Conservation (phyloP, 208 protist genomes). For the Naegleria lovaniensis region DNA sequence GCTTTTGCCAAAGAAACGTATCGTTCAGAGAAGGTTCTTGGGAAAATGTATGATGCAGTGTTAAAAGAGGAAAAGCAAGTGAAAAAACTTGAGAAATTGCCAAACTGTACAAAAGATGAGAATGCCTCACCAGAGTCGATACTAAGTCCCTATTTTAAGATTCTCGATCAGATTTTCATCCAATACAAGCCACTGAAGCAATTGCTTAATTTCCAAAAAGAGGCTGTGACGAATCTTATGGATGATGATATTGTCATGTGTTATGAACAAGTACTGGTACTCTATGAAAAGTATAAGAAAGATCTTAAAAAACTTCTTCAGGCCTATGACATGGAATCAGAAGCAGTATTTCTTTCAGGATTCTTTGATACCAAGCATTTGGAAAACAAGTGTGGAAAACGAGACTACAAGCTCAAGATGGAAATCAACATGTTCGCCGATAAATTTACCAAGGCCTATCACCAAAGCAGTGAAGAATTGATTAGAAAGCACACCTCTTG, state of each 20-base stretch:
- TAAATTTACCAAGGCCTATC: not conserved
- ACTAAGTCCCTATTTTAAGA: not conserved
- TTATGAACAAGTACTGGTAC: not conserved
- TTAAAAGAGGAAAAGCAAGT: not conserved
- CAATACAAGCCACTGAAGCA: not conserved
- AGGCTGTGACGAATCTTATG: no score
- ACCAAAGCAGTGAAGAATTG: not conserved
- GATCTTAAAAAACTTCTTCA: not conserved
- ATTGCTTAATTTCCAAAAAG: no score
- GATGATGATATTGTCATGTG: not conserved
- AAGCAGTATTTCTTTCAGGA: not conserved
- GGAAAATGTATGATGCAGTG: not conserved
- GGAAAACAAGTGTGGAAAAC: not conserved
- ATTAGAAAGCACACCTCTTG: not conserved
- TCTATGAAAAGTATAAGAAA: not conserved
- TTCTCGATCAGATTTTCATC: not conserved
- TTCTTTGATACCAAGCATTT: not conserved
- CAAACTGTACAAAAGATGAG: no score
- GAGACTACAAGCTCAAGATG: not conserved
- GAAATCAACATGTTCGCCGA: not conserved
- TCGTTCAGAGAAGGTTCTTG: not conserved
- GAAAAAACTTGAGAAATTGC: not conserved
- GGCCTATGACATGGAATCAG: not conserved
- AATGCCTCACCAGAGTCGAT: no score
- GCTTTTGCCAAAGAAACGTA: not conserved